These are phyloP conservation scores for Tylopilus vinaceipallidus DNA, from an alignment of 768 basidiomycete species.

Conservation along the genomic window DNA sequence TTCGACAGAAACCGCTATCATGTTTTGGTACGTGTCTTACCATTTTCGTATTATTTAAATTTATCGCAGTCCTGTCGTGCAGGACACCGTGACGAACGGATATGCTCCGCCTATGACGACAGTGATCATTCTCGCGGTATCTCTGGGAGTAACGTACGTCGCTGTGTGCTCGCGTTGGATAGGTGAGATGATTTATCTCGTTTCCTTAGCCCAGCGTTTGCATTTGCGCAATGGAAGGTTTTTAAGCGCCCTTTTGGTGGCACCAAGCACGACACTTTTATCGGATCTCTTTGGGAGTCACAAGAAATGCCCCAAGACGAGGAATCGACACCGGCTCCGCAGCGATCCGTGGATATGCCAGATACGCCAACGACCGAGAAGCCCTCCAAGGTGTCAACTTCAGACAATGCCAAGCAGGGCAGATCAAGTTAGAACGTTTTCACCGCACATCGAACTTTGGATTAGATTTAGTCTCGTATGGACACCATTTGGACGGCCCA, in stretches of 20 bases:
- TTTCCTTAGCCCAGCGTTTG: slow-evolving; percentile 46
- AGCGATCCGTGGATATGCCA: slow-evolving; percentile 8
- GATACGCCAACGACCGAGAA: slow-evolving; percentile 23
- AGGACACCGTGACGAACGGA: slow-evolving; percentile 48
- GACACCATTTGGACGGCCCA: not conserved
- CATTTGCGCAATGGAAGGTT: slow-evolving; percentile 49
- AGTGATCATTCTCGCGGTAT: slow-evolving; percentile 49
- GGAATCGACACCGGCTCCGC: slow-evolving; percentile 14
- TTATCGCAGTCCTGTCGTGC: not conserved
- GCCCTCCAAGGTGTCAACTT: slow-evolving; percentile 2
- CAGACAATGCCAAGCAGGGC: slow-evolving; percentile 7
- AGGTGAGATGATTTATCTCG: not conserved
- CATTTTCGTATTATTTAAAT: not conserved
- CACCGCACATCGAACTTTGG: not conserved
- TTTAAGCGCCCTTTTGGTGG: slow-evolving; percentile 52
- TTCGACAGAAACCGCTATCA: slow-evolving; percentile 64
- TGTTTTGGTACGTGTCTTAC: slow-evolving; percentile 40
- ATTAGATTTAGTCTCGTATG: slow-evolving; percentile 7
- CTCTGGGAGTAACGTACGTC: slow-evolving; percentile 56
- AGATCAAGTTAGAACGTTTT: slow-evolving; percentile 2
- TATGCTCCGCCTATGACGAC: slow-evolving; percentile 53
- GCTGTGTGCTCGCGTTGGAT: not conserved
- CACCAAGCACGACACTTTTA: slow-evolving; percentile 14
- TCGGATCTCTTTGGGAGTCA: slow-evolving; percentile 26
- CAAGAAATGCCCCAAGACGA: slow-evolving; percentile 24